phyloP scores from a whole-genome alignment of 2,329 filamentous ascomycete genomes.

The Diaporthe eres region DNA sequence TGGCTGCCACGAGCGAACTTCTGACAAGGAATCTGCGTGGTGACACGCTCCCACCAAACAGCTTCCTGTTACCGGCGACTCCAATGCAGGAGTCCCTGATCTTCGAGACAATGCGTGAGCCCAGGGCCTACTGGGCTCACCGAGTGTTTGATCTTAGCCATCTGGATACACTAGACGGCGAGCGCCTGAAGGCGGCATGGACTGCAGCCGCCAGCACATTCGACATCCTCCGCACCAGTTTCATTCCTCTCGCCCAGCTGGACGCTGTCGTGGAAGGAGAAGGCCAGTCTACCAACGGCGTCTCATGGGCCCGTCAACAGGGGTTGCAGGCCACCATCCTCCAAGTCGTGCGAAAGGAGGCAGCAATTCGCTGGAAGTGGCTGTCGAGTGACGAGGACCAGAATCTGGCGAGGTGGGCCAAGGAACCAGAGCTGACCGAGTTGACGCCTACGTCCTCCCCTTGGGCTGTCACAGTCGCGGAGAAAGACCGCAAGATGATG shows the following conservation, averaged over 20 bases:
- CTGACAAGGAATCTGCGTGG: slow-evolving; percentile 42
- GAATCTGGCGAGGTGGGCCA: slow-evolving; percentile 38
- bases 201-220: slow-evolving; percentile 47
- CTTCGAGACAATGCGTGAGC: slow-evolving; percentile 55
- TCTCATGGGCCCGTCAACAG: slow-evolving; percentile 41
- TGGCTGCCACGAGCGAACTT: slow-evolving; percentile 35
- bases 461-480: slow-evolving; percentile 54
- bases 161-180: slow-evolving; percentile 46
- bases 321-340: slow-evolving; percentile 43
- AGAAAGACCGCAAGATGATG: slow-evolving; percentile 50
- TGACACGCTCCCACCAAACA: slow-evolving; percentile 37
- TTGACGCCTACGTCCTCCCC: slow-evolving; percentile 46
- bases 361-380: slow-evolving; percentile 40
- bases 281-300: slow-evolving; percentile 21
- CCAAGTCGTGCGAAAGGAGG: slow-evolving; percentile 41
- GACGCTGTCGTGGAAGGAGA: slow-evolving; percentile 8
- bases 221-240: slow-evolving; percentile 54
- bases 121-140: slow-evolving; percentile 56
- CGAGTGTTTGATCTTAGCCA: slow-evolving; percentile 52
- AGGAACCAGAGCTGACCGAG: slow-evolving; percentile 25
- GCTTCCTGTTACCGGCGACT: slow-evolving; percentile 49
- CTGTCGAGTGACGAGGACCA: slow-evolving; percentile 36
- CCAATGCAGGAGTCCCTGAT: slow-evolving; percentile 56
- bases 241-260: slow-evolving; percentile 49
- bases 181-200: slow-evolving; percentile 52